A percentile compares a stretch with the other conserved stretches of the same genome.
These are phyloP conservation scores for Trichoderma oligosporum DNA, from an alignment of 2,329 filamentous ascomycete genomes.

Conservation along the genomic window DNA sequence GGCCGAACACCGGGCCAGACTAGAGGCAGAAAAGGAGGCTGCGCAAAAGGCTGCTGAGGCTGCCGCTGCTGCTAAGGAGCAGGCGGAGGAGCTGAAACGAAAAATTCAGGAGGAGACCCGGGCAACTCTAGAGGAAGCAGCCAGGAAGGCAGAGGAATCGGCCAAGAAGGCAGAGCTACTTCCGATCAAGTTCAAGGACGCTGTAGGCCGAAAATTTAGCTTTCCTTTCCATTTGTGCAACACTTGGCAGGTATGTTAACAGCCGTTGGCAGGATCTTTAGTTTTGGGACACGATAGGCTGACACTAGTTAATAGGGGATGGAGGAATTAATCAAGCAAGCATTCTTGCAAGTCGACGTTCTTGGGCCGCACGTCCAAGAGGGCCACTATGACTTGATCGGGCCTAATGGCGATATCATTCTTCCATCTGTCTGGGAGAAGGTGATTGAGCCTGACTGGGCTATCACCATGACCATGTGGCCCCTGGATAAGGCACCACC, in stretches of 20 bases:
- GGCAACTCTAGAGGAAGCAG: slow-evolving; percentile 45
- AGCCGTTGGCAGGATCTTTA: not conserved
- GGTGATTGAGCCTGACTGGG: slow-evolving; percentile 68
- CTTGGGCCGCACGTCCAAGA: slow-evolving; percentile 72
- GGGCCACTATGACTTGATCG: slow-evolving; percentile 76
- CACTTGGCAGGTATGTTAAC: slow-evolving; percentile 69
- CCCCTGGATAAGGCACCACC: slow-evolving; percentile 46
- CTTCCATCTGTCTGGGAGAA: slow-evolving; percentile 75
- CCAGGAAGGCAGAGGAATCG: slow-evolving; percentile 47
- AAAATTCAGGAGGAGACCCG: slow-evolving; percentile 55
- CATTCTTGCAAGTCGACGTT: slow-evolving; percentile 73
- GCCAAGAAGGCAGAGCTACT: slow-evolving; percentile 59
- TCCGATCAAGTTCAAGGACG: slow-evolving; percentile 87
- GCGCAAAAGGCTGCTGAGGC: slow-evolving; percentile 40
- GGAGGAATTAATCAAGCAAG: slow-evolving; percentile 82
- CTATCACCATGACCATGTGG: slow-evolving; percentile 57
- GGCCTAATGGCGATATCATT: slow-evolving; percentile 77
- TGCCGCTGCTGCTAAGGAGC: slow-evolving; percentile 47
- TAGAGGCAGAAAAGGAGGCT: slow-evolving; percentile 40
- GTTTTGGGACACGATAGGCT: slow-evolving; percentile 2
- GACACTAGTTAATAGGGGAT: slow-evolving; percentile 57
- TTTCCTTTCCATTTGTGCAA: slow-evolving; percentile 84
- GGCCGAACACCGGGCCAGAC: slow-evolving; percentile 38
- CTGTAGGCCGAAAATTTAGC: slow-evolving; percentile 84
- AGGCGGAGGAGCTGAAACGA: slow-evolving; percentile 58